phyloP scores from a whole-genome alignment of 1,284 basidiomycete species.

The Ganoderma resinaceum region DNA sequence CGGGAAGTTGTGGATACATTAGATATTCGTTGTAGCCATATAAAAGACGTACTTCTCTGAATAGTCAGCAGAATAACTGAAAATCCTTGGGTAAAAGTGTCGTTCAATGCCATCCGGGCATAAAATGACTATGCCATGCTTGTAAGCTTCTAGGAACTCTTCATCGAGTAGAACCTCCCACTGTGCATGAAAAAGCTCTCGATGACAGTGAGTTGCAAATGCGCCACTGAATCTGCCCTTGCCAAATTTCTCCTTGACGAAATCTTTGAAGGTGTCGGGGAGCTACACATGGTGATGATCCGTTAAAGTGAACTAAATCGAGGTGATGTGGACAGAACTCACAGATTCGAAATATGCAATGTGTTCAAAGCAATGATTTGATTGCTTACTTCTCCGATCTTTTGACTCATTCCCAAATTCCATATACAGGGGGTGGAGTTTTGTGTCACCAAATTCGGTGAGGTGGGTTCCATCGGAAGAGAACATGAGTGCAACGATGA shows the following conservation, averaged over 20 bases:
- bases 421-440: slow-evolving; percentile 42
- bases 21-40: background rate
- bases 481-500: slow-evolving; percentile 12
- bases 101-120: slow-evolving; percentile 30
- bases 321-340: background rate
- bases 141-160: slow-evolving; percentile 33
- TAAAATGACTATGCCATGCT: slow-evolving; percentile 32
- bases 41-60: background rate
- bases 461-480: slow-evolving; percentile 7
- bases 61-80: background rate
- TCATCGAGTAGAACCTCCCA: slow-evolving; percentile 32
- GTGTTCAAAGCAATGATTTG: background rate
- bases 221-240: background rate
- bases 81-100: slow-evolving; percentile 16
- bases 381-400: slow-evolving; percentile 31
- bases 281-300: background rate
- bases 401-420: slow-evolving; percentile 41
- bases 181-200: slow-evolving; percentile 35
- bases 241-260: background rate
- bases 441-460: slow-evolving; percentile 35
- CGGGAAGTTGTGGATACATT: slow-evolving; percentile 13
- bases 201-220: slow-evolving; percentile 30
- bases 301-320: too few relatives aligned
- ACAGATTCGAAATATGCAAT: background rate
- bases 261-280: background rate